These are phyloP conservation scores for Chimonanthus praecox DNA, from an alignment of 164 flowering plant species.

Conservation along the genomic window DNA sequence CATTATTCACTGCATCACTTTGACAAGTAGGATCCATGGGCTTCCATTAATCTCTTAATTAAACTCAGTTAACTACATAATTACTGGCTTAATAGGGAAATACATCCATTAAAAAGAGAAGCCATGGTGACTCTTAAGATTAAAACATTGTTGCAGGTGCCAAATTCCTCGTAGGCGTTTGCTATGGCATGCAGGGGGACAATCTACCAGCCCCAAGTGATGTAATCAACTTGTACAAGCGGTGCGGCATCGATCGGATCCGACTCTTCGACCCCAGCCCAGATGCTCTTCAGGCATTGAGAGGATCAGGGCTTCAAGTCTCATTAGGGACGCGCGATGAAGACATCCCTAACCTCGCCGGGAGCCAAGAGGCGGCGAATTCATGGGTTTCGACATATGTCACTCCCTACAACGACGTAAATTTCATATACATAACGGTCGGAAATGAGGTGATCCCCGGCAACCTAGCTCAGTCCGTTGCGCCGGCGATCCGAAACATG, in stretches of 20 bases:
- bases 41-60: not conserved
- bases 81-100: not conserved
- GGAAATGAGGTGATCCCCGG: slow-evolving; percentile 22
- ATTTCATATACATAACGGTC: slow-evolving; percentile 12
- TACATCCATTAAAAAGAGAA: not conserved
- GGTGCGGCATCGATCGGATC: slow-evolving; percentile 6
- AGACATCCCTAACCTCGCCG: slow-evolving; percentile 8
- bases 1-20: not conserved
- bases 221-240: slow-evolving; percentile 8
- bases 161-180: slow-evolving; percentile 10
- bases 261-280: slow-evolving; percentile 18
- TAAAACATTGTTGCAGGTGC: slow-evolving; percentile 5
- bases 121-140: not conserved
- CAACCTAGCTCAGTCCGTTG: not conserved
- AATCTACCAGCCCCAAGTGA: slow-evolving; percentile 8
- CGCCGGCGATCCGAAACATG: slow-evolving; percentile 12
- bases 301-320: slow-evolving; percentile 11
- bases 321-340: slow-evolving; percentile 7
- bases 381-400: slow-evolving; percentile 13
- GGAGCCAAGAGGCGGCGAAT: not conserved
- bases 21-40: not conserved
- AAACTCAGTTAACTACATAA: not conserved
- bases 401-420: slow-evolving; percentile 8
- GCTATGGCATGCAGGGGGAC: slow-evolving; percentile 13
- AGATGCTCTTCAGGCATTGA: slow-evolving; percentile 8